phyloP scores from a whole-genome alignment of 352 stramenopile species.

The Globisporangium nunn region DNA sequence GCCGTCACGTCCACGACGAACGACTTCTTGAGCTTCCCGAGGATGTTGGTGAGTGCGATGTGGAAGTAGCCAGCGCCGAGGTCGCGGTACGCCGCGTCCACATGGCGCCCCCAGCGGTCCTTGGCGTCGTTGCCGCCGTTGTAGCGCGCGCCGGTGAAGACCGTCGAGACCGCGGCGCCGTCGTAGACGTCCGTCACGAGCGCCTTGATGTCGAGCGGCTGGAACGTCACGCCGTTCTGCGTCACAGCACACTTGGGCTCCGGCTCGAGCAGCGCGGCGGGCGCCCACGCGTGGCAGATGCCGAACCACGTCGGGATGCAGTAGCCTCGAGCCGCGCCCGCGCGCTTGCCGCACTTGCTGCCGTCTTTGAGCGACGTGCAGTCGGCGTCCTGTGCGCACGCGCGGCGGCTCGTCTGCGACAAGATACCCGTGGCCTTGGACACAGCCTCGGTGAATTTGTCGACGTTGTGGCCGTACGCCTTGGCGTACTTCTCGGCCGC shows the following conservation, averaged over 20 bases:
- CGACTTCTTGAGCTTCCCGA: slow-evolving; percentile 9
- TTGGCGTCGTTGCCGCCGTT: slow-evolving; percentile 8
- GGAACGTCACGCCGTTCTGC: slow-evolving; percentile 2
- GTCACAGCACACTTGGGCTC: slow-evolving; percentile 20
- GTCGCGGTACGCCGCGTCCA: slow-evolving; percentile 9
- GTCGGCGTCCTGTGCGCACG: slow-evolving; percentile 8
- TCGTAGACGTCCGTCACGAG: slow-evolving; percentile 22
- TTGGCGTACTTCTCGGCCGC: slow-evolving; percentile 19
- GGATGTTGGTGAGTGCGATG: slow-evolving; percentile 13
- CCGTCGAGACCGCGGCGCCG: slow-evolving; percentile 4
- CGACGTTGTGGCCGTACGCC: slow-evolving; percentile 19
- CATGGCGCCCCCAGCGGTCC: slow-evolving; percentile 13
- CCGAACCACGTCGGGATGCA: slow-evolving; percentile 16
- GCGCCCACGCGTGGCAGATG: slow-evolving; percentile 16
- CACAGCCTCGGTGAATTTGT: slow-evolving; percentile 18
- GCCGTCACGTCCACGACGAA: slow-evolving; percentile 13
- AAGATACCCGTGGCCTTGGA: slow-evolving; percentile 16
- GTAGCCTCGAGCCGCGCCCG: background rate
- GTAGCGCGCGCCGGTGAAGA: slow-evolving; percentile 14
- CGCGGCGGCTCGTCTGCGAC: slow-evolving; percentile 3
- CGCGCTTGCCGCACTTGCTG: slow-evolving; percentile 14
- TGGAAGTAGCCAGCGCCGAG: slow-evolving; percentile 9
- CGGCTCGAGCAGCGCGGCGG: slow-evolving; percentile 24
- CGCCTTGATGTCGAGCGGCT: slow-evolving; percentile 34
- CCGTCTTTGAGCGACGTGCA: slow-evolving; percentile 11